A percentile compares a stretch with the other conserved stretches of the same genome.
Evolutionary conservation across 75 land plant species (phyloP).

Genomic region (Cunninghamia lanceolata): DNA sequence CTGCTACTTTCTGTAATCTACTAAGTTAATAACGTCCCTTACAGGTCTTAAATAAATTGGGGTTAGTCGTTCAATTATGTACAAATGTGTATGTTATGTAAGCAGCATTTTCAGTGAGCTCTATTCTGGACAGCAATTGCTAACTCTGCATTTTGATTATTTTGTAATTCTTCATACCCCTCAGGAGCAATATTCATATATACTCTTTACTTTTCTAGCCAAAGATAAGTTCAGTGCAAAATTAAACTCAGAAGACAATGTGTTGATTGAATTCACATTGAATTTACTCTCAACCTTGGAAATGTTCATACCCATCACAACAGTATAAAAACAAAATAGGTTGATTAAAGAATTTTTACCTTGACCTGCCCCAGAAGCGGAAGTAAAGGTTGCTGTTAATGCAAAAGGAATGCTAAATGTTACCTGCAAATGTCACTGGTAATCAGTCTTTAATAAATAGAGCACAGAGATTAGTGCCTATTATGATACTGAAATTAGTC

Average conservation of each 20-base stretch:
- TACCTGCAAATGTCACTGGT: conserved; percentile 40
- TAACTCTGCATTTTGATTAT: background rate
- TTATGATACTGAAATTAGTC: background rate
- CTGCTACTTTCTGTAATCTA: background rate
- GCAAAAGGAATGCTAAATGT: conserved; percentile 96
- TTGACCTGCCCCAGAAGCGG: conserved; percentile 81
- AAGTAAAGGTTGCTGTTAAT: conserved; percentile 65
- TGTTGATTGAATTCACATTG: background rate
- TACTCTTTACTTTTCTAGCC: background rate
- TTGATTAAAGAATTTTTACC: conserved; percentile 30
- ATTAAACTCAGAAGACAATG: background rate
- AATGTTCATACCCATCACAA: background rate
- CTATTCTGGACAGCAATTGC: background rate
- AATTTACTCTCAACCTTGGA: background rate
- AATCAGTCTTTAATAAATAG: background rate
- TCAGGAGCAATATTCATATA: background rate
- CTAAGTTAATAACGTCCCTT: background rate
- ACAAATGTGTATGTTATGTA: background rate
- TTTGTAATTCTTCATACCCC: background rate
- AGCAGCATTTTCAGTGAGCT: background rate
- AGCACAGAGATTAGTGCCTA: background rate
- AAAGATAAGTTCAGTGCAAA: background rate
- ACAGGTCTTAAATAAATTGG: background rate
- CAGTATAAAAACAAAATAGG: background rate
- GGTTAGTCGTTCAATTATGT: background rate